Evolutionary conservation across 352 stramenopile genomes (phyloP).

Genomic region (Phytophthora rubi): DNA sequence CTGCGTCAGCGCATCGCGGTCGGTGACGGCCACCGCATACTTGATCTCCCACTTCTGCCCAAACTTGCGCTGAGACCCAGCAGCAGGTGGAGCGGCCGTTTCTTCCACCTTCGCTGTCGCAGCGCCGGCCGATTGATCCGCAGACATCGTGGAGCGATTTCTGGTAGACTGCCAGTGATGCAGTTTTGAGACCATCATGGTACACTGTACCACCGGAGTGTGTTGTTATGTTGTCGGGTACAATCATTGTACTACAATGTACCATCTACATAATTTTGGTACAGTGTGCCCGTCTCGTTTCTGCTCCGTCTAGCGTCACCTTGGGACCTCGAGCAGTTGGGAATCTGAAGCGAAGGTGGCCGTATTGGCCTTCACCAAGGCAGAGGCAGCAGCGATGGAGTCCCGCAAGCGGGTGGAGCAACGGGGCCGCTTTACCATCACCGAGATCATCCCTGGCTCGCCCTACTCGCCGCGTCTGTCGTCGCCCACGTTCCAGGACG

Average conservation of each 20-base stretch:
- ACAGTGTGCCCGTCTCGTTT: not conserved
- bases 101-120: not conserved
- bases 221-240: not conserved
- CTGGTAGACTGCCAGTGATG: no score
- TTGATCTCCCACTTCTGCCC: constrained; percentile 36
- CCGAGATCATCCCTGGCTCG: constrained; percentile 70
- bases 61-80: constrained; percentile 32
- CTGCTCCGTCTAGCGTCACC: constrained; percentile 2
- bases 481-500: constrained; percentile 33
- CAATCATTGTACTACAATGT: not conserved
- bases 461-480: constrained; percentile 40
- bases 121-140: not conserved
- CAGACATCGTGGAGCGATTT: not conserved
- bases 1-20: constrained; percentile 27
- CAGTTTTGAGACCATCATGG: no score
- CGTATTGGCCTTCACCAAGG: not conserved
- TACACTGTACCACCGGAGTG: no score
- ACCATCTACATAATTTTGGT: not conserved
- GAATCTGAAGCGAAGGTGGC: constrained; percentile 14
- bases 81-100: not conserved
- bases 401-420: constrained; percentile 65
- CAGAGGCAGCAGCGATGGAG: constrained; percentile 32
- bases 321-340: constrained; percentile 24
- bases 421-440: constrained; percentile 86
- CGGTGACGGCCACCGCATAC: constrained; percentile 34